phyloP scores from a whole-genome alignment of 345 rosid species.

The Acer campestre region DNA sequence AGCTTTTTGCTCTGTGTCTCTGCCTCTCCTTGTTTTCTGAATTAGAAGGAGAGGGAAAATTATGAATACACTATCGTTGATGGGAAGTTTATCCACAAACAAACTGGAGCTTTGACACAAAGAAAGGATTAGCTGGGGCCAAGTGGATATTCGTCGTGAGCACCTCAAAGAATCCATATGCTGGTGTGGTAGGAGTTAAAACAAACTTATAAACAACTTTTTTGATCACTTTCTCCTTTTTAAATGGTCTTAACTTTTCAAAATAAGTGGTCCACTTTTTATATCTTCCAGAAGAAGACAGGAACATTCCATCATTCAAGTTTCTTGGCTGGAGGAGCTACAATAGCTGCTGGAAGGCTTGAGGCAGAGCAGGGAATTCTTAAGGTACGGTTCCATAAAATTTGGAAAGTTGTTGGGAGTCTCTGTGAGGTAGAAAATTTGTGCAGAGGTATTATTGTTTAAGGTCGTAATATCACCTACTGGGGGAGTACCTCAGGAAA shows the following conservation, averaged over 20 bases:
- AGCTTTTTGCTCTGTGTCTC: background rate
- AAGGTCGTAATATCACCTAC: background rate
- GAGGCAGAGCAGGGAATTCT: constrained; percentile 65
- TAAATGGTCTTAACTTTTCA: background rate
- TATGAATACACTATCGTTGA: constrained; percentile 62
- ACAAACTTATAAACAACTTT: background rate
- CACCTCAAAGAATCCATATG: constrained; percentile 69
- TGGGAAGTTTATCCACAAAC: constrained; percentile 71
- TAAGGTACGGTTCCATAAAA: constrained; percentile 48
- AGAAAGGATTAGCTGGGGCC: constrained; percentile 37
- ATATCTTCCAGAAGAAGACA: constrained; percentile 74
- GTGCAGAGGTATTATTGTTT: background rate
- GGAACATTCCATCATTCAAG: constrained; percentile 93
- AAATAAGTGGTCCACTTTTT: background rate
- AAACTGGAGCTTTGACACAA: constrained; percentile 59
- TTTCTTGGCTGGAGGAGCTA: constrained; percentile 93
- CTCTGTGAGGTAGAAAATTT: background rate
- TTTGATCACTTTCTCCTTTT: background rate
- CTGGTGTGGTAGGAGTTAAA: constrained; percentile 57
- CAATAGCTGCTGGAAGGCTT: constrained; percentile 90
- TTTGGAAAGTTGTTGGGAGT: background rate
- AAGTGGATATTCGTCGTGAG: constrained; percentile 96
- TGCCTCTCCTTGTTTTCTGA: constrained; percentile 8
- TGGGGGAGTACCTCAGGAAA: background rate
- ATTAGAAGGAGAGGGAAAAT: constrained; percentile 88